Evolutionary conservation across 176 grass and related monocot species (phyloP), one percentile per base, ranked within the genome.

Genomic region (Eragrostis nindensis): DNA sequence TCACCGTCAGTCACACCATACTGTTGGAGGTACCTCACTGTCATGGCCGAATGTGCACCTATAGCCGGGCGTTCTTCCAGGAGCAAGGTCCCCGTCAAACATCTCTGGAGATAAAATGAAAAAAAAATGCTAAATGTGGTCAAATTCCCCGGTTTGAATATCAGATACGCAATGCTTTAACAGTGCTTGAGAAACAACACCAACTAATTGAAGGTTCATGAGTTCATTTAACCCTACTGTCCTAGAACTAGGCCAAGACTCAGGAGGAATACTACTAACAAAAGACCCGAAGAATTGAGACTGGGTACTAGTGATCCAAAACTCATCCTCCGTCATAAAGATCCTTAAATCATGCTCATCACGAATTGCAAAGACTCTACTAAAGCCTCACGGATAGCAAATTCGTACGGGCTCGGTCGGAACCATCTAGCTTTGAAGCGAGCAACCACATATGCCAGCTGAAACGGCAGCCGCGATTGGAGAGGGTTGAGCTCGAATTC

Each of bases 81-180:
- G 14, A 81, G 39, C 18, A 49, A 38, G 26, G 48, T 47, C 44
- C 16, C 30, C 82, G 50, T 39, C 54, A 85, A 66, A 71, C 30
- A 57, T n/a, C 39, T 49, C 87, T 89, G 82, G 32, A 70, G 40
- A 30, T 27, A 79, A 66, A 71, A 68, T 36, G 32, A 1, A 36
- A 4, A 36, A 36, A 36, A n/a, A n/a, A n/a, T n/a, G 32, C 32
- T 36, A 36, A 4, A 57, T 7, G 11, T 14, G 12, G 47, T 7
- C 17, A 21, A 41, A 65, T 38, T 32, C 17, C 38, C 25, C 14
- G 45, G 13, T 86, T 6, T 19, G 59, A 55, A 40, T 48, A 46
- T 43, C 8, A 41, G 42, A 5, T 48, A 44, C 27, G 6, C 8
- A 52, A 70, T 78, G 29, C 40, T 65, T 41, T 7, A 52, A 25